These are phyloP conservation scores for Dioszegia crocea DNA, from an alignment of 768 basidiomycete species.

Conservation along the genomic window DNA sequence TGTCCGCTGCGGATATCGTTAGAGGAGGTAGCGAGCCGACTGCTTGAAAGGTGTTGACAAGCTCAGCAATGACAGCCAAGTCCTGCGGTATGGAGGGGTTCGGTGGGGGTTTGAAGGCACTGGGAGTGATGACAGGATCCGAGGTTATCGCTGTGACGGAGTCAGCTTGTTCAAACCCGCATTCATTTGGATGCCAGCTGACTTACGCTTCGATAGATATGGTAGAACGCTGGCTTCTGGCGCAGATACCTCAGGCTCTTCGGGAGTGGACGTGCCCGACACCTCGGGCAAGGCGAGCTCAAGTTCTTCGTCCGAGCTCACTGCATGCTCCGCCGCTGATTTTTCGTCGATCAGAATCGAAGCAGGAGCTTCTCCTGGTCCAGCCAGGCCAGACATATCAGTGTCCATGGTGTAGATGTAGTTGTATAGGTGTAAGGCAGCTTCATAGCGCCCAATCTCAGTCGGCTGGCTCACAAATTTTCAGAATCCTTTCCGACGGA, in stretches of 20 bases:
- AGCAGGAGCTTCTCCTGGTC: neutral
- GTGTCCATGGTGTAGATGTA: neutral
- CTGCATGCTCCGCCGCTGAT: neutral
- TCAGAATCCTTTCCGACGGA: neutral
- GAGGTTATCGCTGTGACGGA: neutral
- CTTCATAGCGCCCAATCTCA: too few relatives aligned
- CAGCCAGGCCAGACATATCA: neutral
- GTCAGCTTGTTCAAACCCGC: neutral
- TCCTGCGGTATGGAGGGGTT: constrained; percentile 43
- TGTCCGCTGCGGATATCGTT: constrained; percentile 32
- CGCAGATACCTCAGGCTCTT: too few relatives aligned
- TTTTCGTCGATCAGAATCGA: neutral
- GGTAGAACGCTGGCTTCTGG: too few relatives aligned
- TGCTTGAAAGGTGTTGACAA: constrained; percentile 36
- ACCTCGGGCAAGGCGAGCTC: constrained; percentile 15
- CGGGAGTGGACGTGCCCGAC: neutral
- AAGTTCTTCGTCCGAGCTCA: constrained; percentile 21
- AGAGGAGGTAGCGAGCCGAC: constrained; percentile 34
- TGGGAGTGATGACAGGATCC: neutral
- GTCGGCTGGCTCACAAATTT: neutral
- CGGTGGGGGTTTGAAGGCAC: constrained; percentile 7
- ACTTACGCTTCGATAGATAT: too few relatives aligned
- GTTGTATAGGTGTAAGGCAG: neutral
- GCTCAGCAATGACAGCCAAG: constrained; percentile 44
- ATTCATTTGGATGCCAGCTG: too few relatives aligned